phyloP scores from a whole-genome alignment of 2,329 filamentous ascomycete species.

The Karstenula rhodostoma region DNA sequence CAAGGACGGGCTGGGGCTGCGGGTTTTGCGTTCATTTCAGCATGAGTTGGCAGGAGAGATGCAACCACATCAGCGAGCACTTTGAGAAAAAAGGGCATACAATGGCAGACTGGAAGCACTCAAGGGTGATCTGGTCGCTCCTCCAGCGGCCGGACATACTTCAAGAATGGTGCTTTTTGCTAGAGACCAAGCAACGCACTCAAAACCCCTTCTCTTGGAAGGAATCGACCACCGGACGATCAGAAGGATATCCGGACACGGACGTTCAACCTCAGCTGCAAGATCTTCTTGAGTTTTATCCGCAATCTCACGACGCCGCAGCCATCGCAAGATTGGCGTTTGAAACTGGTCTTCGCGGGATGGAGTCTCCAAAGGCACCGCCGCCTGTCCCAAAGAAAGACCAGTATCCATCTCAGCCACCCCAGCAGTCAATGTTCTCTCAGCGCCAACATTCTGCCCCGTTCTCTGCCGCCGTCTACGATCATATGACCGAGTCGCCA shows the following conservation, averaged over 20 bases:
- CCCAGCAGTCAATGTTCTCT: not conserved
- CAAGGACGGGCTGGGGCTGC: conserved; percentile 70
- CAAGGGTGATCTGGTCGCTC: conserved; percentile 69
- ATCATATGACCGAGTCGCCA: conserved; percentile 10
- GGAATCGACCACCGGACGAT: conserved; percentile 31
- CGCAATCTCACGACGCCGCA: conserved; percentile 22
- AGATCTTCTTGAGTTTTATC: conserved; percentile 41
- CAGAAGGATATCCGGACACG: conserved; percentile 41
- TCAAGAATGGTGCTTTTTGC: conserved; percentile 59
- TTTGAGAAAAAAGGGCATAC: conserved; percentile 63
- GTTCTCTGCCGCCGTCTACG: conserved; percentile 3
- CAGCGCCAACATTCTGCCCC: not conserved
- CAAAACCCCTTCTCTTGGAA: conserved; percentile 34
- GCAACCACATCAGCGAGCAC: conserved; percentile 71
- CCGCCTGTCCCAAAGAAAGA: conserved; percentile 30
- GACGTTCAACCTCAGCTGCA: conserved; percentile 32
- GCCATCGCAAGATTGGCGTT: conserved; percentile 35
- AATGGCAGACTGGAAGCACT: conserved; percentile 71
- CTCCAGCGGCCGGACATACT: conserved; percentile 68
- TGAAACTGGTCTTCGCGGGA: conserved; percentile 22
- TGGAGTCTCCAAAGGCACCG: conserved; percentile 20
- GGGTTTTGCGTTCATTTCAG: conserved; percentile 72
- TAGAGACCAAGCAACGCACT: conserved; percentile 26
- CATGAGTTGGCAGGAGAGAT: conserved; percentile 67
- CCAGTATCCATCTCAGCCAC: conserved; percentile 10